Conservation (phyloP, 176 grass and related monocot genomes). For the Oryza glaberrima region DNA sequence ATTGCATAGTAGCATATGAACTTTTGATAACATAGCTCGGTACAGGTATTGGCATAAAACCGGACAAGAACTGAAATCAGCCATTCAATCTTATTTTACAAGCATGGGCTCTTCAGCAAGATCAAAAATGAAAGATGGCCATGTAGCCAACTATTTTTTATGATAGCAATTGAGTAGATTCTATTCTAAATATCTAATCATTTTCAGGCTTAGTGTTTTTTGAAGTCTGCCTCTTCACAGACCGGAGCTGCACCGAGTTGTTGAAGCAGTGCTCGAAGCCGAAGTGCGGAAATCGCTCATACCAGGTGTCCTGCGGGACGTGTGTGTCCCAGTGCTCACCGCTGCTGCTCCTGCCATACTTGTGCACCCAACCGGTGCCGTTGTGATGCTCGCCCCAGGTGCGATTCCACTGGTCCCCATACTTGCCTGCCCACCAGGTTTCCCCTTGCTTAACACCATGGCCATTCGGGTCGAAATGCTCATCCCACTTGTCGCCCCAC, state of each 20-base stretch:
- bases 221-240: slow-evolving; percentile 44
- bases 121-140: slow-evolving; percentile 2
- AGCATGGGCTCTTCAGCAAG: not conserved
- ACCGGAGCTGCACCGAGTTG: slow-evolving; percentile 80
- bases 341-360: slow-evolving; percentile 87
- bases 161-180: slow-evolving; percentile 24
- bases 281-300: slow-evolving; percentile 78
- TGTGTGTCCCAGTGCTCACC: slow-evolving; percentile 97
- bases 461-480: slow-evolving; percentile 58
- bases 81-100: slow-evolving; percentile 24
- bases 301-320: slow-evolving; percentile 77
- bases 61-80: slow-evolving; percentile 1
- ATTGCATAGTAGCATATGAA: not conserved
- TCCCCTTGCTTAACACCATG: slow-evolving; percentile 83
- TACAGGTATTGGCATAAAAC: slow-evolving; percentile 14
- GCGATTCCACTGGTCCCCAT: slow-evolving; percentile 86
- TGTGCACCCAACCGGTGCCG: slow-evolving; percentile 82
- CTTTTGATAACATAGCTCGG: not conserved
- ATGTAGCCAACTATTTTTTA: slow-evolving; percentile 31
- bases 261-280: slow-evolving; percentile 87
- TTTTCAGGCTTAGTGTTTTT: slow-evolving; percentile 1
- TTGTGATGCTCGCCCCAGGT: slow-evolving; percentile 96
- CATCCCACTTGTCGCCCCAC: slow-evolving; percentile 98
- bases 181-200: slow-evolving; percentile 38
- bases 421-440: slow-evolving; percentile 87